phyloP scores from a whole-genome alignment of 495 filamentous ascomycete genomes.

The Hypoxylon lienhwacheense region DNA sequence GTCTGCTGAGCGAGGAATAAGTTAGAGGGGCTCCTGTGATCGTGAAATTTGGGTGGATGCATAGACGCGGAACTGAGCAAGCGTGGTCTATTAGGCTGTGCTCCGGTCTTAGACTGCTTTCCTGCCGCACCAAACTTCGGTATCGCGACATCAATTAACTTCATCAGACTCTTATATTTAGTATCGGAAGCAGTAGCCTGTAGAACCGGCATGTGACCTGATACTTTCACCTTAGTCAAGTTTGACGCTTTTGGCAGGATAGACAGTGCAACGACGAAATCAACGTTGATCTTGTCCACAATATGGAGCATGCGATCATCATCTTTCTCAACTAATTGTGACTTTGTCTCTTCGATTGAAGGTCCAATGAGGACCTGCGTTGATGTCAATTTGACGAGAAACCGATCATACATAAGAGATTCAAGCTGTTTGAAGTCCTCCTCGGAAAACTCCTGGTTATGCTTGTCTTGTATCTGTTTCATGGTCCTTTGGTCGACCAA shows the following conservation, averaged over 20 bases:
- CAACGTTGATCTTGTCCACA: slow-evolving; percentile 94
- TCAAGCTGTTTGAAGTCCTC: slow-evolving; percentile 86
- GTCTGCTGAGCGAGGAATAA: slow-evolving; percentile 62
- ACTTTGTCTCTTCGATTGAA: slow-evolving; percentile 85
- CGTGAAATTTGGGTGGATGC: slow-evolving; percentile 35
- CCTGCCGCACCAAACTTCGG: slow-evolving; percentile 72
- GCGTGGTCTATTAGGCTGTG: slow-evolving; percentile 63
- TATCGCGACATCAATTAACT: slow-evolving; percentile 90
- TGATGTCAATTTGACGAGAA: slow-evolving; percentile 84
- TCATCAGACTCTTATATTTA: slow-evolving; percentile 97
- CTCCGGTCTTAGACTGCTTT: slow-evolving; percentile 22
- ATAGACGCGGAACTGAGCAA: slow-evolving; percentile 44
- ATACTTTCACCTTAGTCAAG: slow-evolving; percentile 87
- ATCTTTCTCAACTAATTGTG: slow-evolving; percentile 73
- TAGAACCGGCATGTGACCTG: slow-evolving; percentile 86
- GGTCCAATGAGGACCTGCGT: slow-evolving; percentile 95
- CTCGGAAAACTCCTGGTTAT: slow-evolving; percentile 82
- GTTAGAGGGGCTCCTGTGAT: slow-evolving; percentile 41
- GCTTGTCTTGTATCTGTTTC: slow-evolving; percentile 85
- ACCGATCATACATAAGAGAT: slow-evolving; percentile 93
- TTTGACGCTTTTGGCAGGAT: slow-evolving; percentile 93
- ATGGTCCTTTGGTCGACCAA: slow-evolving; percentile 87
- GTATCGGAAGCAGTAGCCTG: slow-evolving; percentile 89
- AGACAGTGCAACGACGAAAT: slow-evolving; percentile 87
- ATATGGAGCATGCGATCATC: slow-evolving; percentile 78